These are phyloP conservation scores for Aspergillus haitiensis DNA, from an alignment of 495 filamentous ascomycete genomes.

Conservation along the genomic window DNA sequence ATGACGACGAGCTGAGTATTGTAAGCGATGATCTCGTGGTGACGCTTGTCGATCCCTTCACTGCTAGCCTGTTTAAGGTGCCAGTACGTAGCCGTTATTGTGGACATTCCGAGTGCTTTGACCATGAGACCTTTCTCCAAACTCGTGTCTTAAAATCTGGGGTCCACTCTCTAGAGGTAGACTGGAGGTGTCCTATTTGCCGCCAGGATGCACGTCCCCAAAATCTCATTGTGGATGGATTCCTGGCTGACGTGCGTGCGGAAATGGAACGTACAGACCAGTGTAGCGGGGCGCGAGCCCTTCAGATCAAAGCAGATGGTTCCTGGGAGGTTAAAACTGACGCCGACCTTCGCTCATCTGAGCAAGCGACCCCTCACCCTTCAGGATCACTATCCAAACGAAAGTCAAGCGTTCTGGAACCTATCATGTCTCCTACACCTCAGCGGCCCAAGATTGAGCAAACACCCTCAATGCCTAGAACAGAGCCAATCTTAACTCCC, in stretches of 20 bases:
- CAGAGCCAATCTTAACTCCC: not conserved
- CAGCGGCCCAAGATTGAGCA: conserved; percentile 23
- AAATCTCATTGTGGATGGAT: conserved; percentile 66
- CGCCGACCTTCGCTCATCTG: conserved; percentile 21
- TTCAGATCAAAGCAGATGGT: conserved; percentile 58
- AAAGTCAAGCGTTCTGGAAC: conserved; percentile 12
- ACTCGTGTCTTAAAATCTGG: conserved; percentile 55
- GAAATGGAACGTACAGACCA: conserved; percentile 44
- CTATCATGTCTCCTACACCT: not conserved
- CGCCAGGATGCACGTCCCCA: conserved; percentile 69
- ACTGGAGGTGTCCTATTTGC: conserved; percentile 84
- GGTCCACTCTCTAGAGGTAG: conserved; percentile 62
- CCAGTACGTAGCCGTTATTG: conserved; percentile 66
- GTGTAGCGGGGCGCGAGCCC: conserved; percentile 51
- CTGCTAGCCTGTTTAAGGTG: conserved; percentile 61
- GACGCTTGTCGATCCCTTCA: conserved; percentile 76
- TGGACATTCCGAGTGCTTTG: conserved; percentile 81
- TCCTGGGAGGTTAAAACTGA: conserved; percentile 52
- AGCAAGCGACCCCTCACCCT: not conserved
- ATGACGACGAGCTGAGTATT: conserved; percentile 60
- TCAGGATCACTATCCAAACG: conserved; percentile 8
- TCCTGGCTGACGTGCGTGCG: conserved; percentile 58
- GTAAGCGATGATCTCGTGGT: conserved; percentile 64
- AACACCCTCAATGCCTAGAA: not conserved
- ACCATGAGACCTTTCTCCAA: conserved; percentile 75